Conservation (phyloP, 495 filamentous ascomycete genomes). For the Penicillium diatomitis region DNA sequence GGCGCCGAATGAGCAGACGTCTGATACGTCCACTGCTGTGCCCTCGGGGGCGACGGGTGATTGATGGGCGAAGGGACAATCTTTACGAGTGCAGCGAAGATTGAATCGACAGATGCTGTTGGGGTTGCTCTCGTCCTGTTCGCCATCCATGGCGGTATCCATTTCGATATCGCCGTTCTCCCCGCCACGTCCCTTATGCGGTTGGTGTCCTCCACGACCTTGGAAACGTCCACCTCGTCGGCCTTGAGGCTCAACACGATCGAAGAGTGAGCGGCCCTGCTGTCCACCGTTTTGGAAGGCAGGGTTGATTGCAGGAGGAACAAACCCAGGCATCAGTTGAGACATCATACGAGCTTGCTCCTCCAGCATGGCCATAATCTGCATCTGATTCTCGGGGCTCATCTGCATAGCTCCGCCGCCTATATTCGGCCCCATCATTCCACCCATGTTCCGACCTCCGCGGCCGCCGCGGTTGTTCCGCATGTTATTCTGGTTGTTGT, state of each 20-base stretch:
- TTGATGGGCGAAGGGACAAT: conserved; percentile 90
- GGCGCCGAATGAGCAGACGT: conserved; percentile 74
- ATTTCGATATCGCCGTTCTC: conserved; percentile 31
- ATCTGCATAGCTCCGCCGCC: conserved; percentile 40
- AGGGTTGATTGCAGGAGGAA: conserved; percentile 44
- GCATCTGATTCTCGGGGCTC: conserved; percentile 63
- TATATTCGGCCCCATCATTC: conserved; percentile 43
- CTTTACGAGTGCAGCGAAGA: conserved; percentile 72
- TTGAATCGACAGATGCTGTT: conserved; percentile 71
- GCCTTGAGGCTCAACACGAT: conserved; percentile 55
- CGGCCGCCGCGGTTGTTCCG: conserved; percentile 54
- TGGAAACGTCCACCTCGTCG: conserved; percentile 24
- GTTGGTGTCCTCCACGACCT: conserved; percentile 27
- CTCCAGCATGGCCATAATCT: conserved; percentile 75
- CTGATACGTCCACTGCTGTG: conserved; percentile 65
- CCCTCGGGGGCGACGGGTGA: conserved; percentile 85
- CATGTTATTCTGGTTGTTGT: conserved; percentile 57
- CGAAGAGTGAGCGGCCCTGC: conserved; percentile 64
- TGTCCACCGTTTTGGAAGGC: conserved; percentile 41
- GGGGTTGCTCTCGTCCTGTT: conserved; percentile 46
- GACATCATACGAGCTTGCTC: conserved; percentile 85
- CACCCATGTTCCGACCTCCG: conserved; percentile 40
- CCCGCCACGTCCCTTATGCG: conserved; percentile 14
- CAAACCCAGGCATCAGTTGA: conserved; percentile 46
- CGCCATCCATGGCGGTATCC: conserved; percentile 25